Evolutionary conservation across 345 rosid species (phyloP).

Genomic region (Trapa bicornis): DNA sequence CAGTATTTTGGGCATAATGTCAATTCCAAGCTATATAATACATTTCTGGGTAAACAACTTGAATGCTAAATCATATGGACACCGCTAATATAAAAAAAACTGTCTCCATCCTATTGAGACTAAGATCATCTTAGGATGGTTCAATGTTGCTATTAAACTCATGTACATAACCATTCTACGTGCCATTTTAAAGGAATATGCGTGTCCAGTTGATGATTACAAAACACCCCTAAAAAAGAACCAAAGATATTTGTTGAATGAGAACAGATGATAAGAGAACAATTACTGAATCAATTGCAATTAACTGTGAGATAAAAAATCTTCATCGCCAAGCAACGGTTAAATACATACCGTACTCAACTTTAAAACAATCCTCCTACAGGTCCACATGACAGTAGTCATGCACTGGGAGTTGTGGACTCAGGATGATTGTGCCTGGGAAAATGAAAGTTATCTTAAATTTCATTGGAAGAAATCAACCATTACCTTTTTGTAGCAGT

Average conservation of each 20-base stretch:
- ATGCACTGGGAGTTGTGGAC: background rate
- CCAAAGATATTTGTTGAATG: background rate
- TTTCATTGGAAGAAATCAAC: background rate
- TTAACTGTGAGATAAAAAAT: background rate
- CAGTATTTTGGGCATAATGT: too few relatives aligned
- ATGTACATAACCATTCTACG: background rate
- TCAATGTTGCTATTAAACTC: background rate
- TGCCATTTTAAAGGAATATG: background rate
- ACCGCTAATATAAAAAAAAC: background rate
- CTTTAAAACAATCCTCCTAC: background rate
- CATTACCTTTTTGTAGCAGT: slow-evolving; percentile 58
- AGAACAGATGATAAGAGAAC: background rate
- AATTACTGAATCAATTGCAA: background rate
- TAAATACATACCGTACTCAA: background rate
- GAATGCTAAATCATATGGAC: too few relatives aligned
- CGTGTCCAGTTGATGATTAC: background rate
- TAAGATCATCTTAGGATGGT: background rate
- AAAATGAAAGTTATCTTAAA: background rate
- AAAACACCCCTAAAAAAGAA: background rate
- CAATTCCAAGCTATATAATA: too few relatives aligned
- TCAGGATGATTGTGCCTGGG: background rate
- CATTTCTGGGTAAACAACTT: too few relatives aligned
- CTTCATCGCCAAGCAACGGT: background rate
- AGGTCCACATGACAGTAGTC: background rate
- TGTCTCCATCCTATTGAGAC: background rate